phyloP scores from a whole-genome alignment of 1,139 yeast genomes.

The Sugiyamaella grinbergsii region DNA sequence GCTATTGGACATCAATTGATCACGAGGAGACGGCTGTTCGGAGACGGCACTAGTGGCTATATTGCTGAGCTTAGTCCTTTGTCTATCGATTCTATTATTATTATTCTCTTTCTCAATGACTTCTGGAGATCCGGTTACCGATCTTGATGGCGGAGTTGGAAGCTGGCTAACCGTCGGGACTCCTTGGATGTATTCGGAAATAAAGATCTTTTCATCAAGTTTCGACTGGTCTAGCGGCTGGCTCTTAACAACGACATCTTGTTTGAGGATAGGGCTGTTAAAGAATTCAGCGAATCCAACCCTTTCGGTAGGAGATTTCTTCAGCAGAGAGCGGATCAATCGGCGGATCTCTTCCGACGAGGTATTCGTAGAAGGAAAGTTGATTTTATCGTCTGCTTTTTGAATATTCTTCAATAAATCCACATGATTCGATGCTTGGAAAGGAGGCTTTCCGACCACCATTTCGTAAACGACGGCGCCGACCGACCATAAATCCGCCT shows the following conservation, averaged over 20 bases:
- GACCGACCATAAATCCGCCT: conserved; percentile 97
- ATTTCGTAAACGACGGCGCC: conserved; percentile 95
- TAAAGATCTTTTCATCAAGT: conserved; percentile 75
- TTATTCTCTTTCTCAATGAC: not conserved
- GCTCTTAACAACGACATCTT: conserved; percentile 52
- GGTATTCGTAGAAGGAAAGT: conserved; percentile 60
- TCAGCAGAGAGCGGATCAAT: conserved; percentile 72
- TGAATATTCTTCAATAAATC: conserved; percentile 86
- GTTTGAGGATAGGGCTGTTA: conserved; percentile 52
- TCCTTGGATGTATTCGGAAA: conserved; percentile 67
- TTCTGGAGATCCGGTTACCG: conserved; percentile 9
- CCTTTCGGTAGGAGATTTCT: conserved; percentile 83
- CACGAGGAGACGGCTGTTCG: conserved; percentile 1
- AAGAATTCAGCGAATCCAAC: conserved; percentile 88
- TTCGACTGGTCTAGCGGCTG: conserved; percentile 67
- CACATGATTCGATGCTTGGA: conserved; percentile 87
- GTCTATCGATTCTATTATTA: not conserved
- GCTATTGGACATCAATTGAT: conserved; percentile 24
- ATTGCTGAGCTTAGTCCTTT: not conserved
- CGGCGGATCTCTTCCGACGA: conserved; percentile 62
- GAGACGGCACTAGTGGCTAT: not conserved
- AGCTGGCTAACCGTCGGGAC: conserved; percentile 9
- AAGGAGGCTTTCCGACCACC: conserved; percentile 95
- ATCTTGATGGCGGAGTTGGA: conserved; percentile 12
- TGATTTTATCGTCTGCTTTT: conserved; percentile 71